Evolutionary conservation across 768 basidiomycete genomes (phyloP).

Genomic region (Mycena polygramma): DNA sequence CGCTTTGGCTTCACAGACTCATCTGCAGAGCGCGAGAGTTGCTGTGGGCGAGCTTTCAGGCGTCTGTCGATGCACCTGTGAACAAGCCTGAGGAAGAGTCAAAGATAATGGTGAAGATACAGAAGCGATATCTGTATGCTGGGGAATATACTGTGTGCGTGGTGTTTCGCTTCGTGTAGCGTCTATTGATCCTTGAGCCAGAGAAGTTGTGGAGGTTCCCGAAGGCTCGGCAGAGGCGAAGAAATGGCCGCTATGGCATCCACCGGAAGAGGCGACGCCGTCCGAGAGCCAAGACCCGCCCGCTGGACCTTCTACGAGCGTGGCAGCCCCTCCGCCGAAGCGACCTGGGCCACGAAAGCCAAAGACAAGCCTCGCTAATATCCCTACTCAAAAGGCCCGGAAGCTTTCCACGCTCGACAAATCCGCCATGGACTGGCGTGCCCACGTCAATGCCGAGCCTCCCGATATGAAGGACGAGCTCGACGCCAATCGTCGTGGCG

Average conservation of each 20-base stretch:
- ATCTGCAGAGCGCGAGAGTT: conserved; percentile 67
- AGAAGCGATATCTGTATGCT: conserved; percentile 79
- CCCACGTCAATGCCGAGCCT: conserved; percentile 65
- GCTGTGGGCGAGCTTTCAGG: conserved; percentile 79
- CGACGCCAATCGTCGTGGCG: conserved; percentile 78
- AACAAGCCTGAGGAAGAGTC: conserved; percentile 38
- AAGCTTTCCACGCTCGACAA: conserved; percentile 89
- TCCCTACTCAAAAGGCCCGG: conserved; percentile 73
- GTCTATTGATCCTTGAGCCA: conserved; percentile 47
- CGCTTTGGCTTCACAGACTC: conserved; percentile 15
- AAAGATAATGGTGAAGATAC: conserved; percentile 71
- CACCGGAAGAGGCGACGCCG: conserved; percentile 7
- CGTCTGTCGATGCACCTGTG: conserved; percentile 58
- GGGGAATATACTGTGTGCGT: conserved; percentile 82
- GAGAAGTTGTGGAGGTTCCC: conserved; percentile 80
- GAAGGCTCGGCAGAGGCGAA: conserved; percentile 82
- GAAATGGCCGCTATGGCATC: conserved; percentile 75
- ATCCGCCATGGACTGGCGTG: conserved; percentile 88
- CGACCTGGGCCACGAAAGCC: conserved; percentile 77
- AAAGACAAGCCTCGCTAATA: conserved; percentile 65
- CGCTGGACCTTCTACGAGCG: conserved; percentile 28
- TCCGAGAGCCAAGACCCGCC: conserved; percentile 6
- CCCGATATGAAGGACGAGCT: conserved; percentile 74
- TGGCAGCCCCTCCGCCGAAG: conserved; percentile 46
- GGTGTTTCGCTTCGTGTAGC: background rate